phyloP scores from a whole-genome alignment of 495 filamentous ascomycete species.

The Melanomma pulvis-pyrius region DNA sequence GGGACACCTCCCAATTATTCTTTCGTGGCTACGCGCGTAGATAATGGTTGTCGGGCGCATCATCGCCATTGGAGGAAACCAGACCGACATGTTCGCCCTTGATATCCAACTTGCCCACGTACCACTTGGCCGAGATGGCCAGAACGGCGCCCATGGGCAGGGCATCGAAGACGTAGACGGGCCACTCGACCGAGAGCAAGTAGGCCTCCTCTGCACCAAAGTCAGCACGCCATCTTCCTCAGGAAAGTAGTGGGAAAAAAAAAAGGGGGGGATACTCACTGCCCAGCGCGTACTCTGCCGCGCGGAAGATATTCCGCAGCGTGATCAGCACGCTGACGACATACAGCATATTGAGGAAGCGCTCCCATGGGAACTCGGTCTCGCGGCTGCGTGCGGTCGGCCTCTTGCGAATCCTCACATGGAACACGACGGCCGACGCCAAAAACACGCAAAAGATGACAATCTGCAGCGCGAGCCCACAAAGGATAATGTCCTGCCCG shows the following conservation, averaged over 20 bases:
- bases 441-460: slow-evolving; percentile 40
- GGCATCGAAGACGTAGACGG: background rate
- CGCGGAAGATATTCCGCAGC: background rate
- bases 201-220: background rate
- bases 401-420: background rate
- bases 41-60: too few species aligned
- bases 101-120: background rate
- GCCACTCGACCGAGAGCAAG: background rate
- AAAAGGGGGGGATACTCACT: background rate
- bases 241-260: too few species aligned
- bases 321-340: background rate
- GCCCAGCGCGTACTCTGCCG: slow-evolving; percentile 2
- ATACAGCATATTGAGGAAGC: slow-evolving; percentile 3
- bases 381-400: background rate
- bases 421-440: slow-evolving; percentile 23
- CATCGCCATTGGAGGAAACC: background rate
- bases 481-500: slow-evolving; percentile 35
- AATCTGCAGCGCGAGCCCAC: slow-evolving; percentile 35
- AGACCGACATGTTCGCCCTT: background rate
- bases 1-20: background rate
- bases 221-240: too few species aligned
- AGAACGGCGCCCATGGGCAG: background rate
- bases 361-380: background rate
- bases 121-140: background rate
- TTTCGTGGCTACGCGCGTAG: background rate